Percentiles rank a stretch among this genome's conserved stretches.
Conservation (phyloP, 2,329 filamentous ascomycete genomes). For the Elsinoe ampelina region DNA sequence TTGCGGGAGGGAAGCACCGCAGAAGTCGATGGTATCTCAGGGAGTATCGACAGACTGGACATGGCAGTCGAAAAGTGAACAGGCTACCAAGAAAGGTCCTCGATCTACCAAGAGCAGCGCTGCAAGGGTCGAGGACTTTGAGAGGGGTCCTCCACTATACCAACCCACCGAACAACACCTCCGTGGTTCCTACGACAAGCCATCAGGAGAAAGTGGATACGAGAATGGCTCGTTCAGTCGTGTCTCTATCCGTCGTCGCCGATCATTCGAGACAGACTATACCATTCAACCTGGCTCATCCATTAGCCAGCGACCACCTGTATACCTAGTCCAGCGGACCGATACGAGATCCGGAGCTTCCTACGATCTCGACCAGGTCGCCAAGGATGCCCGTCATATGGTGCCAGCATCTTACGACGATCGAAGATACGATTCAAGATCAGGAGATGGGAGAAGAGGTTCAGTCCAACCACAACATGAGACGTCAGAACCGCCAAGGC, state of each 20-base stretch:
- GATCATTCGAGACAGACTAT: constrained; percentile 12
- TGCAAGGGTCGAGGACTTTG: background rate
- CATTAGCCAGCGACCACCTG: constrained; percentile 13
- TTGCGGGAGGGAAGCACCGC: too few relatives aligned
- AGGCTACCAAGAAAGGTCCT: background rate
- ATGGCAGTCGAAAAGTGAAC: background rate
- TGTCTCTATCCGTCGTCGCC: background rate
- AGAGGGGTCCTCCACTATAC: too few relatives aligned
- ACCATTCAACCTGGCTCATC: constrained; percentile 12
- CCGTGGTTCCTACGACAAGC: background rate
- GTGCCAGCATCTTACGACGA: background rate
- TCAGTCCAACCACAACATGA: background rate
- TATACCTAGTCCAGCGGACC: background rate
- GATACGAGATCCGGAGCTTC: background rate
- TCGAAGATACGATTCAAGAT: background rate
- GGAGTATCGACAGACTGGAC: background rate
- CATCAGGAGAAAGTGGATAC: background rate
- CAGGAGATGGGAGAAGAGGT: too few relatives aligned
- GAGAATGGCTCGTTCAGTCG: background rate
- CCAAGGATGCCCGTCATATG: background rate
- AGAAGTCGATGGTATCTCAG: background rate
- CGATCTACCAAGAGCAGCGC: background rate
- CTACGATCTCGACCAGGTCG: background rate
- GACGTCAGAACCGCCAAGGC: background rate
- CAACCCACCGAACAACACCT: too few relatives aligned